A percentile compares a stretch with the other conserved stretches of the same genome.
phyloP scores from a whole-genome alignment of 2,329 filamentous ascomycete species.

The Neurospora sp. region DNA sequence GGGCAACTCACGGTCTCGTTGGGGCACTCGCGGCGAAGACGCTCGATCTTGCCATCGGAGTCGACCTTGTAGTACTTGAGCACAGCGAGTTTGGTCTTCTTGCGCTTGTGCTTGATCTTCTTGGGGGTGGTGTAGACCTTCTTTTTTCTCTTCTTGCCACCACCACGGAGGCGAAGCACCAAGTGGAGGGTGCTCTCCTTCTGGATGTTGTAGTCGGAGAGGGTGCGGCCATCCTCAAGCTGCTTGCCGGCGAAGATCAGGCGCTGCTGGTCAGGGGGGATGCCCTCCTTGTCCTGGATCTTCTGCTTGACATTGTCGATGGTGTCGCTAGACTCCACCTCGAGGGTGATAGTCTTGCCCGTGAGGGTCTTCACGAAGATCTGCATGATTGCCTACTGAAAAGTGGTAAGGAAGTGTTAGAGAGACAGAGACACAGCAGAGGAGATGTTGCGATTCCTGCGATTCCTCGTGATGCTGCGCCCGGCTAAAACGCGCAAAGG shows the following conservation, averaged over 20 bases:
- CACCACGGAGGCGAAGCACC: conserved; percentile 95
- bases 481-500: not conserved
- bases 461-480: not conserved
- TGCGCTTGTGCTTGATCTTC: conserved; percentile 99
- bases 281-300: conserved; percentile 98
- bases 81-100: conserved; percentile 99
- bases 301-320: conserved; percentile 99
- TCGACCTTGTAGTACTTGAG: conserved; percentile 99
- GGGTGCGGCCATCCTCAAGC: conserved; percentile 97
- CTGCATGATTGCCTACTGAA: conserved; percentile 57
- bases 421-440: conserved; percentile 14
- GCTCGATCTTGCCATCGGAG: conserved; percentile 99
- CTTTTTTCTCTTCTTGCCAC: conserved; percentile 99
- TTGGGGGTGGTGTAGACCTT: conserved; percentile 99
- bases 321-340: conserved; percentile 99
- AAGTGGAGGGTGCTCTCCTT: conserved; percentile 99
- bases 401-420: conserved; percentile 29
- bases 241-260: conserved; percentile 99
- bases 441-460: not conserved
- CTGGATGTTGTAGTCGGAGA: conserved; percentile 99
- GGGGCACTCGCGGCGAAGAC: conserved; percentile 95
- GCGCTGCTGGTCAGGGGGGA: conserved; percentile 97
- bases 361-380: conserved; percentile 81
- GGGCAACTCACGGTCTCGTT: conserved; percentile 61
- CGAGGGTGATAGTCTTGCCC: conserved; percentile 99